Evolutionary conservation across 2,329 filamentous ascomycete species (phyloP), one percentile per base, ranked within the genome.

Genomic region (Apiospora pterosperma): DNA sequence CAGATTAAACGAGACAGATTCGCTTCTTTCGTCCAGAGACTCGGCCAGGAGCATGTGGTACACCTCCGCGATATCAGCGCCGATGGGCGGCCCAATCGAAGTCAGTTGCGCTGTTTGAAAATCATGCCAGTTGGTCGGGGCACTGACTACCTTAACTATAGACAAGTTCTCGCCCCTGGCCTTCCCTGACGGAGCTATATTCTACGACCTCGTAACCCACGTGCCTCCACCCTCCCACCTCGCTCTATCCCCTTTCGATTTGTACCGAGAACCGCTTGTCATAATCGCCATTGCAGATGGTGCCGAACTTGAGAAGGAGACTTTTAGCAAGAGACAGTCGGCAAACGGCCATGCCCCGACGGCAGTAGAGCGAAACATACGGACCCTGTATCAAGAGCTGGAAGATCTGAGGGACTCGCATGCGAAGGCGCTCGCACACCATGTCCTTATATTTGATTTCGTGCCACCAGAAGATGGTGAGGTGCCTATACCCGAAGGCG

Each of bases 161-260:
- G 93, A 93, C 78, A 94, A 96, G 89, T 97, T 98, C 79, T 97
- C 93, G 65, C 95, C 95, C 44, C 82, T 96, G 72, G 92, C 91
- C 16, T 97, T 96, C 77, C 93, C 93, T 12, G 87, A 89, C 70
- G 95, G 95, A 66, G 89, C 90, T 73, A 90, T 98, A 67, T 85
- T 97, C 72, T 97, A 96, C 83, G 91, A 97, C 76, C 85, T 97
- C 67, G 89, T 91, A 65, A 93, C 92, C 66, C 90, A 93, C 72
- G 83, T 91, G 63, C 91, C 93, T 28, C 89, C 92, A n/a, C 85
- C 89, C 36, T 92, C 92, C 36, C 92, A 97, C 74, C 82, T 92
- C 52, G 86, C 92, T 23, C 80, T 97, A 44, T 91, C 91, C 41
- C 94, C 96, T 1, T 97, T 97, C 81, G 96, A 99, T 76, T 82